A percentile compares a stretch with the other conserved stretches of the same genome.
phyloP scores from a whole-genome alignment of 768 basidiomycete species.

The Mrakia frigida region DNA sequence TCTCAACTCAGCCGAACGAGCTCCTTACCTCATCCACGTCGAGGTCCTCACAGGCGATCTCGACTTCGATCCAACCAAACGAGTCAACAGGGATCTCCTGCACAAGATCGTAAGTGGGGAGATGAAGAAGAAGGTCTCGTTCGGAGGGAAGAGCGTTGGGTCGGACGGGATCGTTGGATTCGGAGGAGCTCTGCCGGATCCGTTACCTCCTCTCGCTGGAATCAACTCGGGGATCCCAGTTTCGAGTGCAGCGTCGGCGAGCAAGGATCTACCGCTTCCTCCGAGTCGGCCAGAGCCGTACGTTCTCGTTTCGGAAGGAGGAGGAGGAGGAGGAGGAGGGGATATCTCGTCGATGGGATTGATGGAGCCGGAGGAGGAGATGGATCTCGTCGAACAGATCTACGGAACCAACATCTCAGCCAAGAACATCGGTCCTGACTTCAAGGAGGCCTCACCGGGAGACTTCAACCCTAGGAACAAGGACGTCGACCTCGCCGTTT shows the following conservation, averaged over 20 bases:
- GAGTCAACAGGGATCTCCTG: conserved; percentile 78
- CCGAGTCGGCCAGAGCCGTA: conserved; percentile 8
- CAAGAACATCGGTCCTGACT: conserved; percentile 20
- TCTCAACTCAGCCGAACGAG: conserved; percentile 92
- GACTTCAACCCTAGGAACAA: conserved; percentile 30
- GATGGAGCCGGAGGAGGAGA: conserved; percentile 61
- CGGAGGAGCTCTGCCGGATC: conserved; percentile 23
- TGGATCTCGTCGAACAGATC: conserved; percentile 93
- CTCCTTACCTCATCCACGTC: conserved; percentile 85
- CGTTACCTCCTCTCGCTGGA: conserved; percentile 22
- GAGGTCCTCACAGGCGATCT: conserved; percentile 86
- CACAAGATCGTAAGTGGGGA: conserved; percentile 49
- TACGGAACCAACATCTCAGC: conserved; percentile 56
- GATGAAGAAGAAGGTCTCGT: conserved; percentile 38
- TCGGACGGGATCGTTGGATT: conserved; percentile 20
- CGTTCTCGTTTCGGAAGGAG: not conserved
- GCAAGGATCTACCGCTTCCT: not conserved
- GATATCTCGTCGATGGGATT: conserved; percentile 1
- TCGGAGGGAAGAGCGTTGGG: conserved; percentile 20
- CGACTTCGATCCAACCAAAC: conserved; percentile 79
- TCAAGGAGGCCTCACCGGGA: conserved; percentile 9
- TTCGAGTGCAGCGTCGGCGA: conserved; percentile 1
- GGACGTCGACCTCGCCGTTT: conserved; percentile 31
- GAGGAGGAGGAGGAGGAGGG: not conserved
- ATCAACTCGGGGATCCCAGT: conserved; percentile 19